A percentile compares a stretch with the other conserved stretches of the same genome.
Conservation (phyloP, 208 protist species). For the Acanthamoeba triangularis region DNA sequence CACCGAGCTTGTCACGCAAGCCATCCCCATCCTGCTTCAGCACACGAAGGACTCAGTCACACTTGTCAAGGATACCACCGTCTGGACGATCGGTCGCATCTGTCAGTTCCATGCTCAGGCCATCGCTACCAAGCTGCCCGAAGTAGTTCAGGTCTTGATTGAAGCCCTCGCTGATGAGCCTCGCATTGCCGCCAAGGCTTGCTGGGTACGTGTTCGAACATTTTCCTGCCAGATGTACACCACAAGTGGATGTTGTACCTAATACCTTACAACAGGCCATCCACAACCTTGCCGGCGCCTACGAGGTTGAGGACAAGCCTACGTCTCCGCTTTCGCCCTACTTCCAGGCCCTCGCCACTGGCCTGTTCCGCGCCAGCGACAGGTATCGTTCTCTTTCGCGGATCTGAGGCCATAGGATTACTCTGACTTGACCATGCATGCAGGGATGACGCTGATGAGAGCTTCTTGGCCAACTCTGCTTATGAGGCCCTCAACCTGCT, state of each 20-base stretch:
- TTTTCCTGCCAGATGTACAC: background rate
- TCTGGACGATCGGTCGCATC: constrained; percentile 96
- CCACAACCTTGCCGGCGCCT: constrained; percentile 95
- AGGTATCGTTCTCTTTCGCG: background rate
- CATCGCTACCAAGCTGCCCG: constrained; percentile 90
- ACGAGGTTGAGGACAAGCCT: constrained; percentile 89
- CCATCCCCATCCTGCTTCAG: constrained; percentile 93
- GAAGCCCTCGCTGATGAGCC: constrained; percentile 88
- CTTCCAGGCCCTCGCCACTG: constrained; percentile 84
- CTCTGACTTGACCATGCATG: constrained; percentile 86
- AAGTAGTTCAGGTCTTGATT: constrained; percentile 16
- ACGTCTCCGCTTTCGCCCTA: constrained; percentile 95
- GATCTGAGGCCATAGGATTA: background rate
- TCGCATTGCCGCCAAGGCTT: constrained; percentile 94
- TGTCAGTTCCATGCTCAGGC: constrained; percentile 94
- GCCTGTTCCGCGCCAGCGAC: constrained; percentile 74
- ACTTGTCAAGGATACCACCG: constrained; percentile 96
- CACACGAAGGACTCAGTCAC: constrained; percentile 93
- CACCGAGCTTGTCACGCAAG: constrained; percentile 94
- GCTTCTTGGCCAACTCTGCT: constrained; percentile 86
- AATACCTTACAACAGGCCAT: constrained; percentile 81
- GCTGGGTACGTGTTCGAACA: constrained; percentile 90
- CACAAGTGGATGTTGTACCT: background rate
- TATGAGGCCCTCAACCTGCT: constrained; percentile 97
- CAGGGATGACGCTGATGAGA: constrained; percentile 89